phyloP scores from a whole-genome alignment of 2,329 filamentous ascomycete genomes.

The Arthrobotrys conoides region DNA sequence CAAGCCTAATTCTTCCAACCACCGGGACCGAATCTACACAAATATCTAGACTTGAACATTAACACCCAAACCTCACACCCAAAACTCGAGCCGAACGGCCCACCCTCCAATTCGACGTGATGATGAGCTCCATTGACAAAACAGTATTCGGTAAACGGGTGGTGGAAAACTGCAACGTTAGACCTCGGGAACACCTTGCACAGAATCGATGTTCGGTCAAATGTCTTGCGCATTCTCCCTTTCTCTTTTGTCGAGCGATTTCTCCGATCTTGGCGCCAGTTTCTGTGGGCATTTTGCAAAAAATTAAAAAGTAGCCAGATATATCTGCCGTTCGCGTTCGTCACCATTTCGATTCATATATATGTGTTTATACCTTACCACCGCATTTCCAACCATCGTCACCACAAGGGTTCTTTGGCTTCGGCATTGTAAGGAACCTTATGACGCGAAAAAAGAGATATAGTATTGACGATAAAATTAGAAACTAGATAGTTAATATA shows the following conservation, averaged over 20 bases:
- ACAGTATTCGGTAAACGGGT: neutral
- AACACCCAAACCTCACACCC: constrained; percentile 4
- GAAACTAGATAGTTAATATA: neutral
- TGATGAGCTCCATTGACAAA: constrained; percentile 1
- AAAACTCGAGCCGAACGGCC: neutral
- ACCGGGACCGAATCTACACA: neutral
- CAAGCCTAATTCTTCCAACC: constrained; percentile 3
- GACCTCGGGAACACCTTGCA: neutral
- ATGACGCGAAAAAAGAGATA: neutral
- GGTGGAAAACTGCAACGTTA: neutral
- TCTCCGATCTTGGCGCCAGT: neutral
- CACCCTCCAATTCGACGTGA: neutral
- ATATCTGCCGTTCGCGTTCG: too few relatives aligned
- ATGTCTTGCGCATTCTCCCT: neutral
- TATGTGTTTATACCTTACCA: neutral
- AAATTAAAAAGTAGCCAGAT: too few relatives aligned
- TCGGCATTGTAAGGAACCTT: too few relatives aligned
- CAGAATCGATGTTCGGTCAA: neutral
- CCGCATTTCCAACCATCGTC: neutral
- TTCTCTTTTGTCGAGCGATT: neutral
- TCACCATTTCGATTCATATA: too few relatives aligned
- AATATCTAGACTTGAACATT: neutral
- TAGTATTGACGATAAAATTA: neutral
- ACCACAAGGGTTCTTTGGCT: neutral
- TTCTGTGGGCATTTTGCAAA: neutral